Conservation (phyloP, 1,284 basidiomycete genomes). For the Porodaedalea pini region DNA sequence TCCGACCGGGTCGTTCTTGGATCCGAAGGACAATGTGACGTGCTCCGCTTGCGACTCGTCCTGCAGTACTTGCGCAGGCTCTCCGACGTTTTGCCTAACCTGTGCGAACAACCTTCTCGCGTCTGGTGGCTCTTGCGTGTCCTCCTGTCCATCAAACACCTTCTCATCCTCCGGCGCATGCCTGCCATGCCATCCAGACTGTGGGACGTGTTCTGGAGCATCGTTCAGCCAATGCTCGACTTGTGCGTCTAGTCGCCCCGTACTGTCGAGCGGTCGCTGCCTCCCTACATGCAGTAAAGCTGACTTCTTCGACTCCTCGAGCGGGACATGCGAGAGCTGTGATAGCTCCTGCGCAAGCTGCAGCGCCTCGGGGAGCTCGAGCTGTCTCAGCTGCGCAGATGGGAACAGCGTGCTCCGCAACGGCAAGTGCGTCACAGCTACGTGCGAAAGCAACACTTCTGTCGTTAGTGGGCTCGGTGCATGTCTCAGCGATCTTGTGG, state of each 20-base stretch:
- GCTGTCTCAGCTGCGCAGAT: constrained; percentile 71
- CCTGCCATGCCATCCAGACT: constrained; percentile 75
- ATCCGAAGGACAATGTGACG: constrained; percentile 63
- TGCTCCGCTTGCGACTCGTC: constrained; percentile 73
- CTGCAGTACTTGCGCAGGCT: constrained; percentile 65
- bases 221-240: constrained; percentile 73
- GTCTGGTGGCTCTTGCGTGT: constrained; percentile 65
- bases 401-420: constrained; percentile 55
- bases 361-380: constrained; percentile 55
- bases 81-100: constrained; percentile 65
- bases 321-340: constrained; percentile 62
- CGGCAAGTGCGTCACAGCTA: constrained; percentile 61
- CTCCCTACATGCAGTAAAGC: constrained; percentile 67
- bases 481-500: constrained; percentile 71
- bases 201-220: constrained; percentile 67
- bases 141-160: constrained; percentile 66
- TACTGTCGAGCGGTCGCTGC: constrained; percentile 68
- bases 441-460: constrained; percentile 49
- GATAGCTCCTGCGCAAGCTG: constrained; percentile 74
- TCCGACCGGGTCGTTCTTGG: constrained; percentile 68
- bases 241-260: constrained; percentile 64
- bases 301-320: constrained; percentile 67
- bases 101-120: constrained; percentile 64
- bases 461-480: constrained; percentile 68
- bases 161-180: constrained; percentile 65